A percentile compares a stretch with the other conserved stretches of the same genome.
These are phyloP conservation scores for Solanum commersonii DNA, from an alignment of 257 asterid species.

Conservation along the genomic window DNA sequence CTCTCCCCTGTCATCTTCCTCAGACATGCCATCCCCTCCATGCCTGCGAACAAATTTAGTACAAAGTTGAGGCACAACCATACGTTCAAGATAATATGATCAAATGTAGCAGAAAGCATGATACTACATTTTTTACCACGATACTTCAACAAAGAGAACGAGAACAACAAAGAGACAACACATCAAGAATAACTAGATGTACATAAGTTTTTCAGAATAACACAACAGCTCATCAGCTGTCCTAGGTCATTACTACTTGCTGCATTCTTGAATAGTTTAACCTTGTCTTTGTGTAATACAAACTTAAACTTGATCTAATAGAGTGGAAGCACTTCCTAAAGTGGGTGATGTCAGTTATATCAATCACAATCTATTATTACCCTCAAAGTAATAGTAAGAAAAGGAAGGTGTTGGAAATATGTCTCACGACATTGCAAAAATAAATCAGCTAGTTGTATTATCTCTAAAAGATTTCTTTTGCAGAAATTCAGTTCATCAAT, in stretches of 20 bases:
- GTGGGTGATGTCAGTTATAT: neutral
- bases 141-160: neutral
- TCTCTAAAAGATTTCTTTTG: neutral
- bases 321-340: neutral
- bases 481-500: neutral
- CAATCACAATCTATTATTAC: neutral
- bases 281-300: neutral
- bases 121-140: neutral
- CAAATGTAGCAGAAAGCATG: neutral
- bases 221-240: neutral
- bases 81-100: neutral
- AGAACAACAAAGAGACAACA: neutral
- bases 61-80: neutral
- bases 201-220: neutral
- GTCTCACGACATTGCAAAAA: neutral
- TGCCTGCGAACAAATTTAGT: constrained; percentile 41
- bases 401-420: neutral
- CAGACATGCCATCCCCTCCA: constrained; percentile 55
- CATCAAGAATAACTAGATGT: neutral
- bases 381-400: neutral
- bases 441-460: neutral
- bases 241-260: neutral
- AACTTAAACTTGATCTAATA: neutral
- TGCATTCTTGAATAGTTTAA: neutral
- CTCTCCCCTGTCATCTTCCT: constrained; percentile 49